phyloP scores from a whole-genome alignment of 106 monocot species.

The Phalaenopsis equestris region DNA sequence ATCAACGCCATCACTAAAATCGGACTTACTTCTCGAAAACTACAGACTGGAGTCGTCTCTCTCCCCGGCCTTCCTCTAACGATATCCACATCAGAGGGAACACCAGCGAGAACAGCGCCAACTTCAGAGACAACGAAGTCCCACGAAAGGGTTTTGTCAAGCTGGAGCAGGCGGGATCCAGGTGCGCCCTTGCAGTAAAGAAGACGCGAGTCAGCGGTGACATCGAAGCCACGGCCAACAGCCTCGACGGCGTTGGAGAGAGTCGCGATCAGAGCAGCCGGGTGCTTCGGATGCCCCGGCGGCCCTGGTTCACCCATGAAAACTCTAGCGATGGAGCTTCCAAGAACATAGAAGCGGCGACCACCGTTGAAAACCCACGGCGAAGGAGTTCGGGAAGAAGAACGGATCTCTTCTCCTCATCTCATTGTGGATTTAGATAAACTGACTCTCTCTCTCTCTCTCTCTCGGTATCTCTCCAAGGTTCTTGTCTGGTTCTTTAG shows the following conservation, averaged over 20 bases:
- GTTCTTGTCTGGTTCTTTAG: slow-evolving; percentile 4
- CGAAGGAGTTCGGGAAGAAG: not conserved
- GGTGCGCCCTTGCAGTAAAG: slow-evolving; percentile 87
- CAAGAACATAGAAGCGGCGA: not conserved
- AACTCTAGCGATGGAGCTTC: not conserved
- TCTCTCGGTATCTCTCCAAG: not conserved
- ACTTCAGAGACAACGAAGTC: slow-evolving; percentile 19
- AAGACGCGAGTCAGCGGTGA: slow-evolving; percentile 65
- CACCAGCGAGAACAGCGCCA: slow-evolving; percentile 20
- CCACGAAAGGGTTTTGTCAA: slow-evolving; percentile 20
- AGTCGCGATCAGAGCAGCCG: slow-evolving; percentile 29
- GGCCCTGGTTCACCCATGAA: slow-evolving; percentile 7
- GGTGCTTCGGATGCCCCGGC: slow-evolving; percentile 1
- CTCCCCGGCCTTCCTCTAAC: slow-evolving; percentile 17
- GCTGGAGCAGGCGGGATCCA: slow-evolving; percentile 38
- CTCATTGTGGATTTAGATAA: not conserved
- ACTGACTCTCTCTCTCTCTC: not conserved
- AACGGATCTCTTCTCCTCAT: not conserved
- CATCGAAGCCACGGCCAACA: slow-evolving; percentile 85
- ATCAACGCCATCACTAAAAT: not conserved
- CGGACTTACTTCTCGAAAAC: slow-evolving; percentile 47
- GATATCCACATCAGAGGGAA: slow-evolving; percentile 38
- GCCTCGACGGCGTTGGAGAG: slow-evolving; percentile 54
- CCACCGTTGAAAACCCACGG: not conserved
- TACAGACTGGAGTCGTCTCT: slow-evolving; percentile 35